Percentiles rank a stretch among this genome's conserved stretches.
phyloP scores from a whole-genome alignment of 2,329 filamentous ascomycete genomes.

The Falciphora oryzae region DNA sequence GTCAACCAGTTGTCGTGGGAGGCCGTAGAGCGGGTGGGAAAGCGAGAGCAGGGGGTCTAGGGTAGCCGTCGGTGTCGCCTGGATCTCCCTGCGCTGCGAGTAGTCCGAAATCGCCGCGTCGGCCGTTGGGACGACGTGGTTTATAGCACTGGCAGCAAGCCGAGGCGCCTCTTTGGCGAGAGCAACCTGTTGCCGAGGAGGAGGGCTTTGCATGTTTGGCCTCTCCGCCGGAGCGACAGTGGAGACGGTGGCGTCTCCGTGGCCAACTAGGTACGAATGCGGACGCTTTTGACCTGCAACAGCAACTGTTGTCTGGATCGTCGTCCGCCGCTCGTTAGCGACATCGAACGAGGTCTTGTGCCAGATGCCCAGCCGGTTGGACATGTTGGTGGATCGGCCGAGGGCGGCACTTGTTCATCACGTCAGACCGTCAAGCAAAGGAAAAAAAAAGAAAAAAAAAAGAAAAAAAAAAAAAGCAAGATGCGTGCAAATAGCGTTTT shows the following conservation, averaged over 20 bases:
- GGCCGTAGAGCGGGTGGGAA: constrained; percentile 55
- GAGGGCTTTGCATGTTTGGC: not conserved
- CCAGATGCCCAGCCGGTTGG: constrained; percentile 15
- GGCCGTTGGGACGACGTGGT: constrained; percentile 23
- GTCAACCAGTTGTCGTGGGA: constrained; percentile 53
- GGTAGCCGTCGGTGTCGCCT: constrained; percentile 47
- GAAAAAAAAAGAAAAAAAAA: constrained; percentile 4
- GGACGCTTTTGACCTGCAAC: constrained; percentile 22
- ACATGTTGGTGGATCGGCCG: constrained; percentile 2
- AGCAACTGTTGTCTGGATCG: constrained; percentile 14
- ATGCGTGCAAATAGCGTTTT: not conserved
- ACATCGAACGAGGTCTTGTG: constrained; percentile 21
- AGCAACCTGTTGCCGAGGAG: not conserved
- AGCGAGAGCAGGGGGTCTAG: constrained; percentile 54
- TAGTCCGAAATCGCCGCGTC: constrained; percentile 40
- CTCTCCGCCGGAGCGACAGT: not conserved
- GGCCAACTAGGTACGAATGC: constrained; percentile 7
- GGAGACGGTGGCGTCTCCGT: constrained; percentile 3
- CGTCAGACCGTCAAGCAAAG: not conserved
- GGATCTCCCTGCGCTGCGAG: constrained; percentile 47
- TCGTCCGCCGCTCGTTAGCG: constrained; percentile 15
- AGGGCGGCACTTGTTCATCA: not conserved
- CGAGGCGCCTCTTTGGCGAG: constrained; percentile 15
- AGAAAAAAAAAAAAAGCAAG: constrained; percentile 4
- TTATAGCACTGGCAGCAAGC: constrained; percentile 42